Percentiles rank a stretch among this genome's conserved stretches.
Evolutionary conservation across 768 basidiomycete genomes (phyloP).

Genomic region (Tylopilus vinaceipallidus): DNA sequence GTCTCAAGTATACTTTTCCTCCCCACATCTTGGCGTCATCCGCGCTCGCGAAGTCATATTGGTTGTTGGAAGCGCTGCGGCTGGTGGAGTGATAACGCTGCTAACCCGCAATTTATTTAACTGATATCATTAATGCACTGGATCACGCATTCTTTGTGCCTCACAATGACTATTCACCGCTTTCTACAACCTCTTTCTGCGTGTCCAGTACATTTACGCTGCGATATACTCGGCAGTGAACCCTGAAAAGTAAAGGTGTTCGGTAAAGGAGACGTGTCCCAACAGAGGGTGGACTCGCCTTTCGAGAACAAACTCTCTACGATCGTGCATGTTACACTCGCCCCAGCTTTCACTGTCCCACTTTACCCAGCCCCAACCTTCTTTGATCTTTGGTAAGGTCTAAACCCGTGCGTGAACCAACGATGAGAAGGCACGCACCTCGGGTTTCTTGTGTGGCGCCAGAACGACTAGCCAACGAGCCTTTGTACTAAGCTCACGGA

Average conservation of each 20-base stretch:
- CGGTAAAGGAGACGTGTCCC: not conserved
- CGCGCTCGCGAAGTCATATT: constrained; percentile 25
- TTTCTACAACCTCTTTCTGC: constrained; percentile 2
- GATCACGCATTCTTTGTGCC: not conserved
- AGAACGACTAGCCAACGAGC: constrained; percentile 64
- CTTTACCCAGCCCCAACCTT: constrained; percentile 64
- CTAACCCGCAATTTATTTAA: constrained; percentile 19
- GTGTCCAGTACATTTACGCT: constrained; percentile 14
- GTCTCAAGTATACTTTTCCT: constrained; percentile 8
- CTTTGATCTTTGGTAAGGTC: constrained; percentile 47
- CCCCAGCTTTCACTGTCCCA: constrained; percentile 55
- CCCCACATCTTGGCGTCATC: constrained; percentile 10
- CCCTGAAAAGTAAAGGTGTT: constrained; percentile 13
- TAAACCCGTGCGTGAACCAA: not conserved
- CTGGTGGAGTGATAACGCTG: constrained; percentile 27
- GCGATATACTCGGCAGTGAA: constrained; percentile 32
- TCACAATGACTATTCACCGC: constrained; percentile 1
- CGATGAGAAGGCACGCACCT: constrained; percentile 39
- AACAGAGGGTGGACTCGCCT: constrained; percentile 31
- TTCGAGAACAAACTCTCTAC: constrained; percentile 46
- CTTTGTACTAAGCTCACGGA: constrained; percentile 63
- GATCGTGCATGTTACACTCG: constrained; percentile 39
- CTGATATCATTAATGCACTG: constrained; percentile 11
- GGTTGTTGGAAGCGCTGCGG: constrained; percentile 29
- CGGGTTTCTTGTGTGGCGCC: constrained; percentile 76